Base-by-base conservation (phyloP, 106 monocot species). In the Iris macrosiphon region DNA sequence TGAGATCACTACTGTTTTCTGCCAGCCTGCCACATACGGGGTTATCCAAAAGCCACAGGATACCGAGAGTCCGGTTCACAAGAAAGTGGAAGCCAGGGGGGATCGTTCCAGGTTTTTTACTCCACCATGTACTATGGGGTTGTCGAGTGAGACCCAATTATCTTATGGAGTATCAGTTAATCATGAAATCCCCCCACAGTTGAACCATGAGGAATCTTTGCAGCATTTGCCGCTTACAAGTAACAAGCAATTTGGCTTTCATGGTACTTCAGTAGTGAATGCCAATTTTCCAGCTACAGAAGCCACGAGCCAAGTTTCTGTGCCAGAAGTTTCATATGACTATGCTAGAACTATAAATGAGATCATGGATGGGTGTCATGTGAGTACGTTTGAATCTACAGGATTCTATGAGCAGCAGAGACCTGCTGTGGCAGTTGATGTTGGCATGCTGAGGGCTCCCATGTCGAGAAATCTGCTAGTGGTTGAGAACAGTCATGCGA, bases 331-430 rank as follows among this genome's bases (percentile, higher is more conserved):
- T 28, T 20, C 64, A 11, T 45, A 73, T 42, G 40, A 50, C 15
- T 57, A 76, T 72, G 65, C 35, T 49, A 66, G 62, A 72, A 59
- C 57, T 49, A 31, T 67, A 17, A 64, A 75, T 70, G 65, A 23
- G 6, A 59, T 58, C 32, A 76, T 63, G 43, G 69, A 68, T 18
- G 44, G 46, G 15, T 42, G 73, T 45, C 63, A 65, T 64, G 37
- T 66, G 9, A 61, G 65, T 55, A 61, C 69, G 38, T 31, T 49
- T 60, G 72, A 45, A 28, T 26, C 31, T 58, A 48, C 65, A 15
- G 47, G 43, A 23, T 34, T 20, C 62, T 6, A 4, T 35, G 34
- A 35, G 34, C 34, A 35, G 4, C 34, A 35, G 10, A 35, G 34
- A 35, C 34, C 34, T 6, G 4, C 34, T 6, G 7, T 10, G 7